Percentiles rank a stretch among this genome's conserved stretches.
Conservation (phyloP, 2,329 filamentous ascomycete genomes). For the Xylaria sp. region DNA sequence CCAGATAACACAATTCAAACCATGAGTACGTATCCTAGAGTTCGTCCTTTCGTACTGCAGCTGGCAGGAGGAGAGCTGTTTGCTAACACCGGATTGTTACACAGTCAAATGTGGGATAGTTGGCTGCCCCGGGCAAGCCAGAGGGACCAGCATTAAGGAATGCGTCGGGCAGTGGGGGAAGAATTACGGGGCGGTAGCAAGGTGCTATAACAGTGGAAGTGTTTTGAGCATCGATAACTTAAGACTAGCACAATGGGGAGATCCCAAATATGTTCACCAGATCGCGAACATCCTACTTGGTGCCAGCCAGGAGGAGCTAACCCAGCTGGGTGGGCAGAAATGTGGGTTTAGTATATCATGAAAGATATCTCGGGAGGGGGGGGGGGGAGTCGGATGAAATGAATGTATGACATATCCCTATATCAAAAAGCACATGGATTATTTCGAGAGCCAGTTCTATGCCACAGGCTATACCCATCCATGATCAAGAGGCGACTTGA, state of each 20-base stretch:
- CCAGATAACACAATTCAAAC: slow-evolving; percentile 1
- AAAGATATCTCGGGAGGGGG: too few relatives aligned
- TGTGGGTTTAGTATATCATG: too few relatives aligned
- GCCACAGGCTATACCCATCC: too few relatives aligned
- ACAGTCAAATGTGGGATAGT: slow-evolving; percentile 9
- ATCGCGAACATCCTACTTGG: slow-evolving; percentile 14
- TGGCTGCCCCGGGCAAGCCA: not conserved
- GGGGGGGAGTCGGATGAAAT: too few relatives aligned
- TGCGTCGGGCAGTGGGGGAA: slow-evolving; percentile 1
- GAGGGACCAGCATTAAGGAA: slow-evolving; percentile 9
- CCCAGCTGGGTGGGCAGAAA: not conserved
- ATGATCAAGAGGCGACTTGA: too few relatives aligned
- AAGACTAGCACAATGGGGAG: not conserved
- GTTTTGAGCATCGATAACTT: slow-evolving; percentile 3
- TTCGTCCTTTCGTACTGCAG: too few relatives aligned
- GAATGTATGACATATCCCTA: too few relatives aligned
- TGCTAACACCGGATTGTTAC: too few relatives aligned
- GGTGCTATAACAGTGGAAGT: slow-evolving; percentile 13
- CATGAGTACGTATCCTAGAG: too few relatives aligned
- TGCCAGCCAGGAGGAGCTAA: slow-evolving; percentile 1
- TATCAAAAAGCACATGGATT: too few relatives aligned
- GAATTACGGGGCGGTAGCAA: slow-evolving; percentile 6
- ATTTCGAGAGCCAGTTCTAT: too few relatives aligned
- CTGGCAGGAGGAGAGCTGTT: too few relatives aligned
- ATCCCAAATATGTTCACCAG: slow-evolving; percentile 4